Evolutionary conservation across 2,329 filamentous ascomycete species (phyloP).

Genomic region (Alternaria viburni): DNA sequence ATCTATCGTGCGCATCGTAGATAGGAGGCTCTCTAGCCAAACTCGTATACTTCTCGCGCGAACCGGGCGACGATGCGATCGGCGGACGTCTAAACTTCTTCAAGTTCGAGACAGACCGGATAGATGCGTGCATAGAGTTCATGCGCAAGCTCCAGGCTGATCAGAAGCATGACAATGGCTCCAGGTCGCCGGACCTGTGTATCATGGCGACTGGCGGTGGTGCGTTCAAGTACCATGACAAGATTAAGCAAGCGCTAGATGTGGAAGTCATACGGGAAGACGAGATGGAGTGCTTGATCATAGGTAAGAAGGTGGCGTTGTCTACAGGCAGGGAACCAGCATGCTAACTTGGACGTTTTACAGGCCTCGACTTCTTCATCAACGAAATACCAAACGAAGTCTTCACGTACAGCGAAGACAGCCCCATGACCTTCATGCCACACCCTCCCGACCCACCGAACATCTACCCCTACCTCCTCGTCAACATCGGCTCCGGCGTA

Average conservation of each 20-base stretch:
- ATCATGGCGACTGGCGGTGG: conserved; percentile 97
- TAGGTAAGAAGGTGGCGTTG: conserved; percentile 63
- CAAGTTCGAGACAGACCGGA: conserved; percentile 93
- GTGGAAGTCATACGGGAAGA: conserved; percentile 92
- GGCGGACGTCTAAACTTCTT: conserved; percentile 94
- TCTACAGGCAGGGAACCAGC: not conserved
- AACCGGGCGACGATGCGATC: conserved; percentile 76
- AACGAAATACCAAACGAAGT: conserved; percentile 96
- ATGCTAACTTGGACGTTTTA: conserved; percentile 8
- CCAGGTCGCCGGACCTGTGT: conserved; percentile 73
- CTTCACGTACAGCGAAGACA: conserved; percentile 84
- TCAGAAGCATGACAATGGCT: conserved; percentile 77
- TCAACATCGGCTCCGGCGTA: conserved; percentile 97
- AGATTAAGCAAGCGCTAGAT: conserved; percentile 79
- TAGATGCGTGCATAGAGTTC: conserved; percentile 92
- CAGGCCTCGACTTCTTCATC: conserved; percentile 95
- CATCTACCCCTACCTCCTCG: conserved; percentile 94
- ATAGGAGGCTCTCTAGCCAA: conserved; percentile 96
- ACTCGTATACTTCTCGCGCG: conserved; percentile 95
- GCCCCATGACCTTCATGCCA: conserved; percentile 87
- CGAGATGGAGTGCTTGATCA: conserved; percentile 98
- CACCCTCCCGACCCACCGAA: conserved; percentile 66
- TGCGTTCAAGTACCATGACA: conserved; percentile 96
- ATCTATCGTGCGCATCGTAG: conserved; percentile 54
- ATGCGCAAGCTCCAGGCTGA: conserved; percentile 85